Percentiles rank a stretch among this genome's conserved stretches.
Conservation (phyloP, 1,284 basidiomycete genomes). For the Microbotryum lychnidis-dioicae region DNA sequence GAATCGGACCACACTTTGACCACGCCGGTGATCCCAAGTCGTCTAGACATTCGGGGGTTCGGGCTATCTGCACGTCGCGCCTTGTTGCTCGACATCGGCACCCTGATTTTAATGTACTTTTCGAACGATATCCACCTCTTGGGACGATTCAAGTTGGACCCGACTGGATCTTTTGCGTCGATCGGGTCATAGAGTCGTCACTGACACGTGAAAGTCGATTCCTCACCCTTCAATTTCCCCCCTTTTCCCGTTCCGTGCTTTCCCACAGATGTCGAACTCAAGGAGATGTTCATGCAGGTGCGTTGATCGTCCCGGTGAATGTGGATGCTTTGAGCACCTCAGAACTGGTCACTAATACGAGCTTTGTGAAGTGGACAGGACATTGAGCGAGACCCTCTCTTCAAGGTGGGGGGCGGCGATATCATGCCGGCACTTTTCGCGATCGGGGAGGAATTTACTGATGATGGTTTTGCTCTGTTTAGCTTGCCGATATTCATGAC, state of each 20-base stretch:
- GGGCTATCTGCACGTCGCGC: neutral
- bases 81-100: neutral
- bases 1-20: neutral
- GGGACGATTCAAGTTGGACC: too few species aligned
- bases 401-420: constrained; percentile 3
- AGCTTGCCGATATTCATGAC: constrained; percentile 50
- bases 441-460: neutral
- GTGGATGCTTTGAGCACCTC: neutral
- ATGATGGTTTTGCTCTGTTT: constrained; percentile 6
- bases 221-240: neutral
- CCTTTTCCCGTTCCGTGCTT: neutral
- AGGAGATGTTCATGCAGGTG: constrained; percentile 33
- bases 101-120: neutral
- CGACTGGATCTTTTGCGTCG: too few species aligned
- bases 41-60: neutral
- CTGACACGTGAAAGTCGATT: neutral
- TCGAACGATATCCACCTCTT: neutral
- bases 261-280: constrained; percentile 32
- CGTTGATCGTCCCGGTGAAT: neutral
- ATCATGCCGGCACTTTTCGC: neutral
- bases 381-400: constrained; percentile 25
- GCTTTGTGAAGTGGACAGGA: constrained; percentile 5
- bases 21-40: neutral
- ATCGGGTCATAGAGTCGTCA: neutral
- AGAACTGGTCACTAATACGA: constrained; percentile 6